Conservation (phyloP, 2,329 filamentous ascomycete genomes). For the Clarireedia hainanense region DNA sequence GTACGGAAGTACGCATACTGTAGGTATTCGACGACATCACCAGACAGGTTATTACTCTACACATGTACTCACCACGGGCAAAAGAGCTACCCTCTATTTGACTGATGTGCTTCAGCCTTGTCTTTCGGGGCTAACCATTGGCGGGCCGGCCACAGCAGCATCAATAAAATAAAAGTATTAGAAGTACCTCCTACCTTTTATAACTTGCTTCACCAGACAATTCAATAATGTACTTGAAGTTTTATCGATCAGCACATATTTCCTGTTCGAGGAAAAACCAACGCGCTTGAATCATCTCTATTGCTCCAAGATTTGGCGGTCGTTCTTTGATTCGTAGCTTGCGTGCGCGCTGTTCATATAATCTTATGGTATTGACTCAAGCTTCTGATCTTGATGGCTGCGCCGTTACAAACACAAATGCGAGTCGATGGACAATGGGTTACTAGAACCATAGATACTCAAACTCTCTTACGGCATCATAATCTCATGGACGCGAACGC, state of each 20-base stretch:
- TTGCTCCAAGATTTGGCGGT: too few species aligned
- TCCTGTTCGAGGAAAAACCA: background rate
- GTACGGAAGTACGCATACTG: too few species aligned
- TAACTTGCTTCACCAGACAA: background rate
- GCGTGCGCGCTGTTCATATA: background rate
- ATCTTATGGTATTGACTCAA: background rate
- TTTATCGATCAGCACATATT: background rate
- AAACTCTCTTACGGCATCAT: conserved; percentile 34
- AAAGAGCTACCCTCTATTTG: background rate
- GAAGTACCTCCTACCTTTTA: too few species aligned
- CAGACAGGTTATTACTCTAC: too few species aligned
- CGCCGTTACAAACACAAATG: conserved; percentile 21
- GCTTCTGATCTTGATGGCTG: conserved; percentile 19
- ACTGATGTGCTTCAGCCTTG: background rate
- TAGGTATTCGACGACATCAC: too few species aligned
- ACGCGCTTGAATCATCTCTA: background rate
- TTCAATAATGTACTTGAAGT: background rate
- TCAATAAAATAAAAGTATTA: background rate
- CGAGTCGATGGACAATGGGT: conserved; percentile 31
- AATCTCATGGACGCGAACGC: conserved; percentile 28
- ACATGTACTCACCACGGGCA: background rate
- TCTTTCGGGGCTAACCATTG: background rate
- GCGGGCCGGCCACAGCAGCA: background rate
- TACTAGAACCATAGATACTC: conserved; percentile 32
- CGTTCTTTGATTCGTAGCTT: background rate